Conservation (phyloP, 805 yeast species). For the Spencermartinsiella europaea region DNA sequence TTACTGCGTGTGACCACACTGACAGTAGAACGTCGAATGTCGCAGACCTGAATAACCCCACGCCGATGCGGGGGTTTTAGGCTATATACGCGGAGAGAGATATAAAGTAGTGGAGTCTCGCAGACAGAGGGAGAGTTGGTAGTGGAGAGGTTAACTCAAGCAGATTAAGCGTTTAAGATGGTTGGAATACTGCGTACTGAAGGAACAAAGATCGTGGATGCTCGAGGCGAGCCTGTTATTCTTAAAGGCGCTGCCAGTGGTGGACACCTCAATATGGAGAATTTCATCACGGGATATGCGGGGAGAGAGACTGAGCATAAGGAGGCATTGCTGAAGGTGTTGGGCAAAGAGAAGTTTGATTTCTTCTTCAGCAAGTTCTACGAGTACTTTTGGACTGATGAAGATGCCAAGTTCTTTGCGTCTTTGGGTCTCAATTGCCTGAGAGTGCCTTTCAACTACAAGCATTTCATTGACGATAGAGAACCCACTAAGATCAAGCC, state of each 20-base stretch:
- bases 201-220: slow-evolving; percentile 47
- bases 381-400: slow-evolving; percentile 50
- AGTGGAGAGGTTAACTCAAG: too few species aligned
- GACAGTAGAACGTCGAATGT: too few species aligned
- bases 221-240: slow-evolving; percentile 36
- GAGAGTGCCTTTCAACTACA: slow-evolving; percentile 49
- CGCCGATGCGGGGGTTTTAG: too few species aligned
- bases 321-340: slow-evolving; percentile 34
- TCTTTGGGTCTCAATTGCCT: slow-evolving; percentile 42
- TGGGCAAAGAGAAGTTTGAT: slow-evolving; percentile 45
- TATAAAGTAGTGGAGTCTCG: too few species aligned
- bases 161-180: not conserved
- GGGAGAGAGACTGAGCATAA: slow-evolving; percentile 51
- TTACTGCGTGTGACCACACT: too few species aligned
- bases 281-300: slow-evolving; percentile 52
- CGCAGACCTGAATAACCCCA: too few species aligned
- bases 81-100: too few species aligned
- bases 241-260: slow-evolving; percentile 47
- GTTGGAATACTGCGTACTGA: slow-evolving; percentile 35
- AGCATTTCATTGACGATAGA: slow-evolving; percentile 45
- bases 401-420: slow-evolving; percentile 43
- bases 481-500: slow-evolving; percentile 41
- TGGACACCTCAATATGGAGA: slow-evolving; percentile 48
- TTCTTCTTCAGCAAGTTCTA: slow-evolving; percentile 48
- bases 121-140: too few species aligned